Conservation (phyloP, 345 rosid genomes). For the Cochlearia excelsa region DNA sequence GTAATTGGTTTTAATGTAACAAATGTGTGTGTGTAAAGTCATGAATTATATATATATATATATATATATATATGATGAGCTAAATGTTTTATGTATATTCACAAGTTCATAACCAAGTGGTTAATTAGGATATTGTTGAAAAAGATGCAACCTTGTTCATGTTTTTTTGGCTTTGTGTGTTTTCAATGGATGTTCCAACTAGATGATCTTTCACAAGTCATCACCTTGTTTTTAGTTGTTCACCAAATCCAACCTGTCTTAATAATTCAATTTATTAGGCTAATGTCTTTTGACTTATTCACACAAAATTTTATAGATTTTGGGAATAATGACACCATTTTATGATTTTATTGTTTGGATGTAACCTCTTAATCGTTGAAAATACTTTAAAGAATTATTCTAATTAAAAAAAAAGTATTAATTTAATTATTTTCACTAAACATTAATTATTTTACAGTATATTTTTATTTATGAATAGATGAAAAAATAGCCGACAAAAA, state of each 20-base stretch:
- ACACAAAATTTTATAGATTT: neutral
- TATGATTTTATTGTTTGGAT: neutral
- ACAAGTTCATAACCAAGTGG: conserved; percentile 5
- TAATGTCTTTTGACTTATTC: conserved; percentile 19
- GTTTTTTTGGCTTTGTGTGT: conserved; percentile 20
- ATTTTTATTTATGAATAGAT: no score
- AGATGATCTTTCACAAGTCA: conserved; percentile 21
- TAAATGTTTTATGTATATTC: conserved; percentile 2
- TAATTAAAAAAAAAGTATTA: no score
- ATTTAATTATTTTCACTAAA: no score
- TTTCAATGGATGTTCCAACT: conserved; percentile 31
- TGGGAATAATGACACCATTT: conserved; percentile 2
- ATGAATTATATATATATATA: no score
- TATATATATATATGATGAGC: neutral
- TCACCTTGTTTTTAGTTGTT: conserved; percentile 27
- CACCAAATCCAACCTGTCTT: conserved; percentile 29
- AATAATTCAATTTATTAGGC: neutral
- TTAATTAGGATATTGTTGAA: neutral
- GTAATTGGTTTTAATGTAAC: conserved; percentile 12
- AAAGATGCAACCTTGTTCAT: neutral
- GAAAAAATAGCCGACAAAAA: neutral
- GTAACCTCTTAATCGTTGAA: no score
- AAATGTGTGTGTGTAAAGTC: conserved; percentile 12
- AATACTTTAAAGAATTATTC: no score
- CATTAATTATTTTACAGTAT: no score